Percentiles rank a stretch among this genome's conserved stretches.
Evolutionary conservation across 2,329 filamentous ascomycete species (phyloP).

Genomic region (Alternaria triticimaculans): DNA sequence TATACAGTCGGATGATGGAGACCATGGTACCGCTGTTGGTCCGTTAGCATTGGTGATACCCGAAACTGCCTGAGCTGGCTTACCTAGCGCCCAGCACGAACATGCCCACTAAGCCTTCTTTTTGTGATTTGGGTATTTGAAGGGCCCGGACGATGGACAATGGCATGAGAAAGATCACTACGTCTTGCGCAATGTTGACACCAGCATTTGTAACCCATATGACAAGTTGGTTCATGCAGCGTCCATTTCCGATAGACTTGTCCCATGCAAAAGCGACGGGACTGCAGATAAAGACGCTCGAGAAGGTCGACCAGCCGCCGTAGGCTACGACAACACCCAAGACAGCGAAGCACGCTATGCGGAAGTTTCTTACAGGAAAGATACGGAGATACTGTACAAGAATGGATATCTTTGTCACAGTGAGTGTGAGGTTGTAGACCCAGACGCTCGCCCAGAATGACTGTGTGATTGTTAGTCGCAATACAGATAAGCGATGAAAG

Average conservation of each 20-base stretch:
- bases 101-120: conserved; percentile 44
- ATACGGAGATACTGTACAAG: conserved; percentile 43
- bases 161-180: conserved; percentile 43
- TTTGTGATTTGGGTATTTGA: conserved; percentile 43
- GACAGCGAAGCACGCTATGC: conserved; percentile 34
- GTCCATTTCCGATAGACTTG: conserved; percentile 29
- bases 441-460: conserved; percentile 46
- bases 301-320: conserved; percentile 40
- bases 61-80: conserved; percentile 10
- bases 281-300: conserved; percentile 44
- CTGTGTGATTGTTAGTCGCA: conserved; percentile 26
- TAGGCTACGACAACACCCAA: conserved; percentile 33
- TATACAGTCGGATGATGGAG: conserved; percentile 44
- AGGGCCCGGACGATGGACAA: conserved; percentile 40
- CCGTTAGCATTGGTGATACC: conserved; percentile 7
- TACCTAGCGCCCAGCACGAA: conserved; percentile 50
- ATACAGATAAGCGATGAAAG: neutral
- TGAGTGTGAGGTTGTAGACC: conserved; percentile 43
- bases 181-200: conserved; percentile 42
- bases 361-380: conserved; percentile 37
- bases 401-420: conserved; percentile 42
- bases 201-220: conserved; percentile 42
- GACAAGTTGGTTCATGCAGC: conserved; percentile 38
- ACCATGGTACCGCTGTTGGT: conserved; percentile 38
- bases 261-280: conserved; percentile 45